Conservation (phyloP, 2,329 filamentous ascomycete species). For the Nemania sp. region DNA sequence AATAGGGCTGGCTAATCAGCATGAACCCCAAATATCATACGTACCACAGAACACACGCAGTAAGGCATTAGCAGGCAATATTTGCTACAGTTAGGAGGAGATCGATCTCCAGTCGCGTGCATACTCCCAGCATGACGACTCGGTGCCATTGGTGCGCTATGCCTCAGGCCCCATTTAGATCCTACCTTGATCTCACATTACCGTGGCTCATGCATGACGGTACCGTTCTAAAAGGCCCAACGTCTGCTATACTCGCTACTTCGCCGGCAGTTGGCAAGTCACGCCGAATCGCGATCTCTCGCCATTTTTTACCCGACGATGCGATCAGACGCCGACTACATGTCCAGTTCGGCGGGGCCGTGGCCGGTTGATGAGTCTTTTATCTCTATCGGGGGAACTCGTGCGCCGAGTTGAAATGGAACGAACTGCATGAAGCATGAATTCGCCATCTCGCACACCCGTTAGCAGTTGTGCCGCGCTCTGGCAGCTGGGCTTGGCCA, state of each 20-base stretch:
- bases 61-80: constrained; percentile 4
- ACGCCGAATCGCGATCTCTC: constrained; percentile 8
- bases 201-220: not conserved
- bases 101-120: constrained; percentile 7
- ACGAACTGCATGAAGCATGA: too few relatives aligned
- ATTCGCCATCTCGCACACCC: too few relatives aligned
- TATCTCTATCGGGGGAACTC: not conserved
- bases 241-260: constrained; percentile 4
- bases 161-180: constrained; percentile 5
- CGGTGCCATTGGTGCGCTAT: constrained; percentile 6
- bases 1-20: constrained; percentile 5
- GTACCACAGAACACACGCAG: not conserved
- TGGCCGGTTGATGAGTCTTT: not conserved
- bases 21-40: constrained; percentile 8
- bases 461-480: too few relatives aligned
- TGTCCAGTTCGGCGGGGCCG: not conserved
- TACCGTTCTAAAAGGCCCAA: constrained; percentile 9
- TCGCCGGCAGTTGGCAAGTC: not conserved
- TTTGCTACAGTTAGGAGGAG: constrained; percentile 1
- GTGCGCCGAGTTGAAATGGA: not conserved
- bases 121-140: constrained; percentile 3
- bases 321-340: not conserved
- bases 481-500: not conserved
- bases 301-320: not conserved
- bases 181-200: constrained; percentile 5